Base-by-base conservation (phyloP, 2,329 filamentous ascomycete species). In the Botrytis tulipae region DNA sequence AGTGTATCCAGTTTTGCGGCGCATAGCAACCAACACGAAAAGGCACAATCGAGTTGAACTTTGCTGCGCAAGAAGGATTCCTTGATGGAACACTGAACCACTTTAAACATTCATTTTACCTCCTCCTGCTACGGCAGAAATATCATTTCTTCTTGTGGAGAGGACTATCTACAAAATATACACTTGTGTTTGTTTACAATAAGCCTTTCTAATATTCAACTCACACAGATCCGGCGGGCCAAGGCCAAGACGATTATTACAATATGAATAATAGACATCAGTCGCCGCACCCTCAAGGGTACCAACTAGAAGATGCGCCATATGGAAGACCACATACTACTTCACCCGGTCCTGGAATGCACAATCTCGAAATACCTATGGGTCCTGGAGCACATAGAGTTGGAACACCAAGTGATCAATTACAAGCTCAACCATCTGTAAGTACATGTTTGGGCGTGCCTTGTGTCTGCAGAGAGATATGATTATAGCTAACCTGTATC, bases 401-500 rank as follows among this genome's bases (percentile, higher is more conserved):
- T 44, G 83, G 85, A 74, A 91, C 89, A 32, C 89, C 91, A 1
- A 91, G 90, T 79, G 95, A 98, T 83, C 87, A 91, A 73, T 85
- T 98, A 70, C 90, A 92, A 73, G 87, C 95, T 76, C 95, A 98
- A 82, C 93, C 94, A 68, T 95, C 95, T 73, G 93, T 95, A 83
- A 86, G 92, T 87, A 42, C 18, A 40, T 61, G 16, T 9, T 71
- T 63, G 42, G 60, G 66, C 54, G 25, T 51, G 60, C 35, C 44
- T 72, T 60, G 25, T 42, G 70, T 51, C 59, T 67, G 67, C 29
- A 66, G 20, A 65, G 32, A 37, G 35, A 44, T 54, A 46, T 7
- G 46, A 54, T 14, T 66, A 51, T 44, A 48, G 60, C 76, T 80
- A 70, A 80, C 71, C 65, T 22, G 57, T 51, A 63, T 32, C 16